Conservation (phyloP, 2,329 filamentous ascomycete species). For the Colletotrichum camelliae region DNA sequence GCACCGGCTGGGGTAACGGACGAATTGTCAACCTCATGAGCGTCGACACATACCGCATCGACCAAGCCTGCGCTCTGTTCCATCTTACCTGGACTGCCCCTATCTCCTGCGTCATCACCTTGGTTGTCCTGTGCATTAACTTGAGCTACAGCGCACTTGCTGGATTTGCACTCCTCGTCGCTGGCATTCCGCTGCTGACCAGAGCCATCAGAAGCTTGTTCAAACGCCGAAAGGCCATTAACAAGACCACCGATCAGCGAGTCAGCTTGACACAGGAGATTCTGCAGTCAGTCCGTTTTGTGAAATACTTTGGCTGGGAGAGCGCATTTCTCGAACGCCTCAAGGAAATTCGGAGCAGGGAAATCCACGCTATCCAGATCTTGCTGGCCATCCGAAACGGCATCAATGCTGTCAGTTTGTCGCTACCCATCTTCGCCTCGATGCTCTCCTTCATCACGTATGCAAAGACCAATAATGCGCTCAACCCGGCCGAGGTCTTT, state of each 20-base stretch:
- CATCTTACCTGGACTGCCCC: slow-evolving; percentile 92
- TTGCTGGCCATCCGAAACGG: slow-evolving; percentile 83
- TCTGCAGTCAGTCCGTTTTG: slow-evolving; percentile 86
- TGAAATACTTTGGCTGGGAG: slow-evolving; percentile 98
- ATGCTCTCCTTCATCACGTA: slow-evolving; percentile 94
- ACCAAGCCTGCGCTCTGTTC: slow-evolving; percentile 86
- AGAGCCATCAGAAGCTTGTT: slow-evolving; percentile 80
- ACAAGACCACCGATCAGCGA: slow-evolving; percentile 91
- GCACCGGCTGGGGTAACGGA: slow-evolving; percentile 89
- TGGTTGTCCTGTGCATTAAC: slow-evolving; percentile 84
- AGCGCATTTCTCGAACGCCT: slow-evolving; percentile 82
- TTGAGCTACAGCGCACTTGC: slow-evolving; percentile 88
- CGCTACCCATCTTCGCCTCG: slow-evolving; percentile 90
- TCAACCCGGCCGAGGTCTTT: slow-evolving; percentile 82
- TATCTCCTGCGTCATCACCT: slow-evolving; percentile 76
- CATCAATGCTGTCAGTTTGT: slow-evolving; percentile 84
- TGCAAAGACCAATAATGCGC: slow-evolving; percentile 67
- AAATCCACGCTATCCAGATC: slow-evolving; percentile 85
- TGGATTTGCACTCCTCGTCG: slow-evolving; percentile 81
- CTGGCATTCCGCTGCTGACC: slow-evolving; percentile 80
- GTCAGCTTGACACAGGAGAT: slow-evolving; percentile 94
- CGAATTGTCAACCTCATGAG: slow-evolving; percentile 94
- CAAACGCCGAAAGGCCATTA: slow-evolving; percentile 77
- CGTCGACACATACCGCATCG: slow-evolving; percentile 91
- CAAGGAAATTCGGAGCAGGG: slow-evolving; percentile 72